Percentiles rank a stretch among this genome's conserved stretches.
Evolutionary conservation across 73 alveolate genomes (phyloP).

Genomic region (Breviolum minutum): DNA sequence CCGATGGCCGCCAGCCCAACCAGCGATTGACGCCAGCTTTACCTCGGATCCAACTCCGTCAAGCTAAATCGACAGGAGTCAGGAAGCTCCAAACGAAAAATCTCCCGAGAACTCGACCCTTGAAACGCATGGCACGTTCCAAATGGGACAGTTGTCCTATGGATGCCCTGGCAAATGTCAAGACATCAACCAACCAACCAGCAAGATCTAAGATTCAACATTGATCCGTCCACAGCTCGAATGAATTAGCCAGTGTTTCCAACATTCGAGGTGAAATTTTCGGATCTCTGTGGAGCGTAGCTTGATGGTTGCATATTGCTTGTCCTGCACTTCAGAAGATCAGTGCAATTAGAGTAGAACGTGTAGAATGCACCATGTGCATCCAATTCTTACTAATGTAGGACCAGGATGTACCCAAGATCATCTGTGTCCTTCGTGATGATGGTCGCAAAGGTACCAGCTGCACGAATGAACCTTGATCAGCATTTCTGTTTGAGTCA

Average conservation of each 20-base stretch:
- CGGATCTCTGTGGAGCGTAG: constrained; percentile 95
- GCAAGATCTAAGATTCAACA: neutral
- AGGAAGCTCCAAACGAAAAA: neutral
- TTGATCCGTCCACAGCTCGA: neutral
- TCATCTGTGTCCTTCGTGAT: constrained; percentile 41
- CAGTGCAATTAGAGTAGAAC: neutral
- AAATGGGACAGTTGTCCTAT: constrained; percentile 89
- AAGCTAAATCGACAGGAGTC: neutral
- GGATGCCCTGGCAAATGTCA: constrained; percentile 74
- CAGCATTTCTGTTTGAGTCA: neutral
- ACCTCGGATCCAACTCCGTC: neutral
- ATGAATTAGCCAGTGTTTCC: constrained; percentile 37
- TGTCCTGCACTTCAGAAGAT: constrained; percentile 18
- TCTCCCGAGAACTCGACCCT: neutral
- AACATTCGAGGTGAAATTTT: constrained; percentile 87
- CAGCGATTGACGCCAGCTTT: constrained; percentile 92
- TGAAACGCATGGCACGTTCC: constrained; percentile 95
- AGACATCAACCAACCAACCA: neutral
- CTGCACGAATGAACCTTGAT: constrained; percentile 85
- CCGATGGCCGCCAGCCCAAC: constrained; percentile 94
- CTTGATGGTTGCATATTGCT: constrained; percentile 82
- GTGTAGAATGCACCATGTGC: neutral
- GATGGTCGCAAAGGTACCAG: constrained; percentile 91
- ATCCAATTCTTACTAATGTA: neutral
- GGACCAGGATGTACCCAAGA: neutral